Conservation (phyloP, 192 early-diverging fungal genomes). For the Coemansia sp. region DNA sequence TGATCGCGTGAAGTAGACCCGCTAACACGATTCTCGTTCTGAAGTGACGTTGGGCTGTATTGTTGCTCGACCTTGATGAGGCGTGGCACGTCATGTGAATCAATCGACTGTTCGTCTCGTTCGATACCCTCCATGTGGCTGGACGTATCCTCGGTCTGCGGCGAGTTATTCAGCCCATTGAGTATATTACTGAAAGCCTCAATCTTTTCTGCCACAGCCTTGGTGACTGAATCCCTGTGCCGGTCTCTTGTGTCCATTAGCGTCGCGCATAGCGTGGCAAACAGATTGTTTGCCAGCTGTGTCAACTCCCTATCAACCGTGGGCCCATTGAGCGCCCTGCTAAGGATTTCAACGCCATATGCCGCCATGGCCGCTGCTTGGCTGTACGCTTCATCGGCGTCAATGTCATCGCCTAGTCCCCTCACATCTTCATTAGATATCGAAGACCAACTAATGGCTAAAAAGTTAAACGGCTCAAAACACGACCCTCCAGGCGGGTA, state of each 20-base stretch:
- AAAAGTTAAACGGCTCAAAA: not conserved
- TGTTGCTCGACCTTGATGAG: not conserved
- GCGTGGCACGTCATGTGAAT: not conserved
- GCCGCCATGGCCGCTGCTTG: not conserved
- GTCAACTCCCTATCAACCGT: not conserved
- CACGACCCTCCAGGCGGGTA: not conserved
- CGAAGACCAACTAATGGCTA: not conserved
- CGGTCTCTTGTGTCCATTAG: not conserved
- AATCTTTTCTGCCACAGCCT: not conserved
- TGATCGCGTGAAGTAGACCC: not conserved
- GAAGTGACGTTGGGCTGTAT: not conserved
- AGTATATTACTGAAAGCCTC: not conserved
- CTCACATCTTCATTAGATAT: not conserved
- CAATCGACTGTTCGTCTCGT: not conserved
- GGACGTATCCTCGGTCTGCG: not conserved
- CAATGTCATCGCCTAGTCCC: not conserved
- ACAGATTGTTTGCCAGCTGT: not conserved
- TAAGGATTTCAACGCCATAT: not conserved
- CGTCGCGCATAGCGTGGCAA: constrained; percentile 1
- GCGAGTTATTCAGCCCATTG: not conserved
- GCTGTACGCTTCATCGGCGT: not conserved
- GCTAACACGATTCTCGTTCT: not conserved
- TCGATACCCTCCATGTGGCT: not conserved
- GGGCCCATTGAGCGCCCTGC: not conserved
- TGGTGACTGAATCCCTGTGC: not conserved